phyloP scores from a whole-genome alignment of 352 stramenopile genomes.

The Thalassiosira hispida region DNA sequence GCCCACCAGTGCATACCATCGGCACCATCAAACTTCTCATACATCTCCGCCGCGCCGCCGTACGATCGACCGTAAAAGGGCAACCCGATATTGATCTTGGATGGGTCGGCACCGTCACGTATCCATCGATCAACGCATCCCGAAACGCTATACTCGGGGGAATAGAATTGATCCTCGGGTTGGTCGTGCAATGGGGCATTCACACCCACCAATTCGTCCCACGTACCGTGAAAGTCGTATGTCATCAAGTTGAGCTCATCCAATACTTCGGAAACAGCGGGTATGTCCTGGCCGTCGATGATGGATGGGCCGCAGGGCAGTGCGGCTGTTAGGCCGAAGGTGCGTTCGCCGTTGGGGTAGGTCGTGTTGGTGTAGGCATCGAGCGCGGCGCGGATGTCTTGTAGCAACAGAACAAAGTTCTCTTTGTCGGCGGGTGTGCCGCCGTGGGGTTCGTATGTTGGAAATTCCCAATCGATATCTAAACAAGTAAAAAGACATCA shows the following conservation, averaged over 20 bases:
- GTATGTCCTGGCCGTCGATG: conserved; percentile 47
- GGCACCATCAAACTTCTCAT: conserved; percentile 32
- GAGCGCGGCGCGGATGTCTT: conserved; percentile 46
- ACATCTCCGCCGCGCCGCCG: conserved; percentile 29
- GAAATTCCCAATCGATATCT: conserved; percentile 63
- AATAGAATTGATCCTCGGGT: conserved; percentile 30
- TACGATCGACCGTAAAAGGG: conserved; percentile 59
- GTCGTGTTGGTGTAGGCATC: conserved; percentile 46
- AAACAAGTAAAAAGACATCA: neutral
- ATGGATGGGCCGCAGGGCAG: conserved; percentile 50
- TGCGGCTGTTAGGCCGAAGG: conserved; percentile 51
- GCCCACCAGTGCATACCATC: conserved; percentile 53
- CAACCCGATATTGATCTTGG: conserved; percentile 55
- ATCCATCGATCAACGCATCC: conserved; percentile 53
- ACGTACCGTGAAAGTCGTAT: conserved; percentile 61
- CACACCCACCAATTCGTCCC: conserved; percentile 43
- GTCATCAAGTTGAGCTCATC: conserved; percentile 60
- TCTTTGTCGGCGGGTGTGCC: conserved; percentile 42
- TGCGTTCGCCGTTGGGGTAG: conserved; percentile 50
- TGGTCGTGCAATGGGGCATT: conserved; percentile 60
- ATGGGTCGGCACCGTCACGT: conserved; percentile 32
- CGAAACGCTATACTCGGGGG: conserved; percentile 40
- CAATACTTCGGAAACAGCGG: conserved; percentile 42
- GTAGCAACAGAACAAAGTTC: conserved; percentile 55
- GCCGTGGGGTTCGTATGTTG: conserved; percentile 40